Conservation (phyloP, 495 filamentous ascomycete species). For the Trichoderma reesei region DNA sequence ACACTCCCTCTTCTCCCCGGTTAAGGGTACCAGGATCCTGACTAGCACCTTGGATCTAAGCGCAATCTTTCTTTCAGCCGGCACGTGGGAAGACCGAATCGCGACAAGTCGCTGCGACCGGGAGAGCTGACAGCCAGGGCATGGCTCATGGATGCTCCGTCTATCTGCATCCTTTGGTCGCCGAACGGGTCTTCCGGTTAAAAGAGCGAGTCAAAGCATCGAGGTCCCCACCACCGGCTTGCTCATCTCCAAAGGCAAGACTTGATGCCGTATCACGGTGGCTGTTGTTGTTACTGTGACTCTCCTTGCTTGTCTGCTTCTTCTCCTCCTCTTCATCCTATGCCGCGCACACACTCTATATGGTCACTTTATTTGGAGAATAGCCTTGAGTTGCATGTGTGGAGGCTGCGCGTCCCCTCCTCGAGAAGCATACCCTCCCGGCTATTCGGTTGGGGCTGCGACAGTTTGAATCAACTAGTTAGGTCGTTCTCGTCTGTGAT, state of each 20-base stretch:
- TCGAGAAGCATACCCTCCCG: background rate
- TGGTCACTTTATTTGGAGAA: background rate
- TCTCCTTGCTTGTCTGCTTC: background rate
- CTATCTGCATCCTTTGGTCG: slow-evolving; percentile 3
- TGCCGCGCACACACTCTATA: no score
- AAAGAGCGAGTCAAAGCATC: background rate
- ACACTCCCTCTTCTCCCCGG: no score
- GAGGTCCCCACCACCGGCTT: background rate
- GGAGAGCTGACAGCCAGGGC: background rate
- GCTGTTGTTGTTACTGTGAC: background rate
- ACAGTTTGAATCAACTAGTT: slow-evolving; percentile 1
- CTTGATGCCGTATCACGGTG: background rate
- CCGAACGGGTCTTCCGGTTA: slow-evolving; percentile 1
- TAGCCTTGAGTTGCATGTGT: background rate
- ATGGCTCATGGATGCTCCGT: background rate
- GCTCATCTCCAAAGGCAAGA: background rate
- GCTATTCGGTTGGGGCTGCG: background rate
- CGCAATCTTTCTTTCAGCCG: background rate
- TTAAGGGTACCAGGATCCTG: background rate
- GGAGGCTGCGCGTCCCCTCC: background rate
- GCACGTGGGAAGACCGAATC: background rate
- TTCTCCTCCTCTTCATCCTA: no score
- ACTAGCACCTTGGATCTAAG: slow-evolving; percentile 4
- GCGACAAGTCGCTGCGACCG: background rate
- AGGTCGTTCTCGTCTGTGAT: background rate